Base-by-base conservation (phyloP, 2,329 filamentous ascomycete species). In the Metarhizium rileyi region DNA sequence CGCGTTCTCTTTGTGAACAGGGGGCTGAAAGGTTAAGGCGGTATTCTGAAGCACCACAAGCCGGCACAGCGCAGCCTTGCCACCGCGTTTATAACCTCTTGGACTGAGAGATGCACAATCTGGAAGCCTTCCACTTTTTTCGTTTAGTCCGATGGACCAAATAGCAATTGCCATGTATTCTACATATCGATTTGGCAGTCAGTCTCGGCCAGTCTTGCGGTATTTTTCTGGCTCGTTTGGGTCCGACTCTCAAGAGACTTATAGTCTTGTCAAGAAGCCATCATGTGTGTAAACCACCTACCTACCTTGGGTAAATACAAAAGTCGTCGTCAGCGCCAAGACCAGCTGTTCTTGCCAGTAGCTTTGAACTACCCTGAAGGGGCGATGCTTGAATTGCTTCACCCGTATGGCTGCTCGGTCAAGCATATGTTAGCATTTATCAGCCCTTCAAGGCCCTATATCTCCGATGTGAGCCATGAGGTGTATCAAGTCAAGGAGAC, bases 11-110 rank as follows among this genome's bases (percentile, higher is more conserved):
- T 18, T 40, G 36, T 7, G 8, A n/a, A 23, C 41, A 41, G 25
- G 41, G 25, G 41, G 25, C 47, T 49, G 47, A 44, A 44, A 49
- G 16, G 23, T 38, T 18, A 46, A 46, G 28, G 41, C 18, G 23
- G n/a, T 28, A 27, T 16, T 16, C 27, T 6, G 4, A 18, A 36
- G n/a, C 14, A 36, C 9, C 33, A 36, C 27, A 28, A 28, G 27
- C 27, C 27, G 27, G 27, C 8, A 7, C 27, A 10, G 27, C 27
- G 8, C 8, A 28, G 12, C 4, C 27, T 28, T 40, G 36, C 36
- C 20, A 20, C 5, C 20, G 9, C 9, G 2, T 9, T 22, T 22
- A 40, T 23, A 6, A 40, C 18, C n/a, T 22, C 36, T 40, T 23
- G 20, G 20, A 12, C n/a, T 40, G 20, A n/a, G 36, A 23, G 18